Evolutionary conservation across 1,139 yeast genomes (phyloP).

Genomic region (Diutina rugosa): DNA sequence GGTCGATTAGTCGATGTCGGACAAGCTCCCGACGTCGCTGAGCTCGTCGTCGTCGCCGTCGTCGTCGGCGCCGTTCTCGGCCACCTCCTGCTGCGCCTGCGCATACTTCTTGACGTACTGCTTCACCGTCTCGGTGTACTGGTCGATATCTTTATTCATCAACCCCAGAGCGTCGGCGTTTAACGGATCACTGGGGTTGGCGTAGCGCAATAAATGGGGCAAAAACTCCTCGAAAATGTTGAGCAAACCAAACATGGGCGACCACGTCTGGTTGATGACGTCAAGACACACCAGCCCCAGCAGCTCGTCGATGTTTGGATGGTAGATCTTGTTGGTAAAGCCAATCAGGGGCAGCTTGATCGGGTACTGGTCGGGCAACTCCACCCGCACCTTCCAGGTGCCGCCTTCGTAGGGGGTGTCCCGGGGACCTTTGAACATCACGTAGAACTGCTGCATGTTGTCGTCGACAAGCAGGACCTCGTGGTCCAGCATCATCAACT

Average conservation of each 20-base stretch:
- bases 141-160: slow-evolving; percentile 56
- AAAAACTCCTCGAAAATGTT: slow-evolving; percentile 88
- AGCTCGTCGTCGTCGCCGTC: slow-evolving; percentile 34
- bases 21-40: slow-evolving; percentile 36
- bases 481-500: slow-evolving; percentile 90
- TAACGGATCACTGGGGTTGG: slow-evolving; percentile 89
- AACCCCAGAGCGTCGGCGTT: slow-evolving; percentile 85
- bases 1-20: slow-evolving; percentile 7
- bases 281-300: slow-evolving; percentile 94
- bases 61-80: slow-evolving; percentile 24
- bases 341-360: slow-evolving; percentile 95
- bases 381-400: slow-evolving; percentile 84
- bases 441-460: slow-evolving; percentile 83
- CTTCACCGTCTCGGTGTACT: slow-evolving; percentile 59
- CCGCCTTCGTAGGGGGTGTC: slow-evolving; percentile 91
- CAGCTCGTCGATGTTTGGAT: slow-evolving; percentile 83
- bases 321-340: slow-evolving; percentile 80
- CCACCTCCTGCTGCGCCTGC: slow-evolving; percentile 18
- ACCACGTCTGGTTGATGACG: slow-evolving; percentile 96
- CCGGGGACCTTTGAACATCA: slow-evolving; percentile 75
- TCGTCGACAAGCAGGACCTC: slow-evolving; percentile 80
- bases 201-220: slow-evolving; percentile 85
- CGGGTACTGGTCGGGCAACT: slow-evolving; percentile 91
- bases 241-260: slow-evolving; percentile 88
- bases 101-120: slow-evolving; percentile 72